Base-by-base conservation (phyloP, 768 basidiomycete species). In the Auriscalpium microsporum region DNA sequence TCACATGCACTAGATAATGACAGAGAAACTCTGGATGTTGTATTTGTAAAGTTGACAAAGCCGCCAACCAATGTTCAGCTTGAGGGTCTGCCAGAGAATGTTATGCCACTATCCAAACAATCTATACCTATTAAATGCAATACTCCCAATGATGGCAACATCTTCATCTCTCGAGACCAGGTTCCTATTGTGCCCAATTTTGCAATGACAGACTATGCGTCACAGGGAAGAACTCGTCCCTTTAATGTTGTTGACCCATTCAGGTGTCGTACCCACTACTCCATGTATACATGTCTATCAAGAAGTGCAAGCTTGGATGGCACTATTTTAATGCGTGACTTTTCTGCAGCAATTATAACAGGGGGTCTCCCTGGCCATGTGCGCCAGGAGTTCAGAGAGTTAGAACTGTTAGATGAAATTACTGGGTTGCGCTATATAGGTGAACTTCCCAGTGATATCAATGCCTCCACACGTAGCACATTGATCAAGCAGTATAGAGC, bases 161-260 rank as follows among this genome's bases (percentile, higher is more conserved):
- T 56, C 2, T 13, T n/a, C 1, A 37, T 64, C 10, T 17, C 14
- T 1, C 17, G 65, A n/a, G 8, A 42, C 3, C 64, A 67, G 36
- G 54, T 62, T 3, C 56, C 17, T 10, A 46, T 61, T 3, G 34
- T 65, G 1, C 65, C 59, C 2, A 62, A 64, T 49, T 67, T 67
- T 49, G 58, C 59, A 3, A 64, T 65, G 59, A 61, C 64, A 19
- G 63, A 67, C 48, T 66, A 53, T 53, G 46, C 45, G 11, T 61
- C 49, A 19, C 65, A 66, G 56, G 65, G 64, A 3, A n/a, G 58
- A 13, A 67, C 61, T 4, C 34, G 63, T n/a, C 45, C n/a, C 4
- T 17, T 42, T 17, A 67, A 67, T 56, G 40, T 54, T 1, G 54
- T 58, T 3, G 54, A 67, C 50, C 28, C 64, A 1, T 7, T 45